These are phyloP conservation scores for Chaetomium strumarium DNA, from an alignment of 2,329 filamentous ascomycete genomes.

Conservation along the genomic window DNA sequence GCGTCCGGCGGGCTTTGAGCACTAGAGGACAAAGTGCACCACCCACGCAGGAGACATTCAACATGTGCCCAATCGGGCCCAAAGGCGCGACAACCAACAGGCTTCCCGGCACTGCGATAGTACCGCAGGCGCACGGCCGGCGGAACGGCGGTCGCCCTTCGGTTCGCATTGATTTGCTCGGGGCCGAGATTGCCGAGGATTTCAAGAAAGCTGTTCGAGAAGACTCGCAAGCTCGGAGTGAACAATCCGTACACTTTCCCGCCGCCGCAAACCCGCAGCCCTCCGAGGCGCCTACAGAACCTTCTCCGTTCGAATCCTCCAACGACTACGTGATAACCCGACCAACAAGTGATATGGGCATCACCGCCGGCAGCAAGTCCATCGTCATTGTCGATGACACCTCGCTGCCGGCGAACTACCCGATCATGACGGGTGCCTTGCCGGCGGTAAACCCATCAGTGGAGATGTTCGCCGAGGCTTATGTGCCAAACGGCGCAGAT, in stretches of 20 bases:
- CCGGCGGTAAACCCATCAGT: constrained; percentile 40
- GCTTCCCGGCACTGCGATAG: constrained; percentile 53
- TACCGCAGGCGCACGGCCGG: constrained; percentile 47
- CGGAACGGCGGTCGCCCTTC: constrained; percentile 44
- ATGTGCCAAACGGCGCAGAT: constrained; percentile 44
- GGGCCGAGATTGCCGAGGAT: constrained; percentile 70
- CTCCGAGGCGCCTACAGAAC: constrained; percentile 24
- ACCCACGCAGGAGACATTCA: constrained; percentile 42
- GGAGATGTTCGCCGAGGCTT: constrained; percentile 50
- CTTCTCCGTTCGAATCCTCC: constrained; percentile 32
- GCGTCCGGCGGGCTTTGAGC: constrained; percentile 75
- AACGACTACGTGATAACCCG: constrained; percentile 30
- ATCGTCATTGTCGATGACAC: constrained; percentile 81
- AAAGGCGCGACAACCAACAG: constrained; percentile 52
- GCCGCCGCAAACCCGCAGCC: constrained; percentile 21
- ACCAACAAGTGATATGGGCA: constrained; percentile 48
- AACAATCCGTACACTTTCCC: constrained; percentile 26
- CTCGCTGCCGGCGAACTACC: constrained; percentile 39
- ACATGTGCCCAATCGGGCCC: constrained; percentile 44
- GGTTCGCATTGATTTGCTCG: constrained; percentile 72
- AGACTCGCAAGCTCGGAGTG: constrained; percentile 44
- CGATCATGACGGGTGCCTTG: constrained; percentile 47
- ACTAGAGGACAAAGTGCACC: constrained; percentile 44
- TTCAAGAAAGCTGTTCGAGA: constrained; percentile 71
- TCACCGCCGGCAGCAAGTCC: constrained; percentile 76